Evolutionary conservation across 345 rosid species (phyloP).

Genomic region (Adansonia digitata): DNA sequence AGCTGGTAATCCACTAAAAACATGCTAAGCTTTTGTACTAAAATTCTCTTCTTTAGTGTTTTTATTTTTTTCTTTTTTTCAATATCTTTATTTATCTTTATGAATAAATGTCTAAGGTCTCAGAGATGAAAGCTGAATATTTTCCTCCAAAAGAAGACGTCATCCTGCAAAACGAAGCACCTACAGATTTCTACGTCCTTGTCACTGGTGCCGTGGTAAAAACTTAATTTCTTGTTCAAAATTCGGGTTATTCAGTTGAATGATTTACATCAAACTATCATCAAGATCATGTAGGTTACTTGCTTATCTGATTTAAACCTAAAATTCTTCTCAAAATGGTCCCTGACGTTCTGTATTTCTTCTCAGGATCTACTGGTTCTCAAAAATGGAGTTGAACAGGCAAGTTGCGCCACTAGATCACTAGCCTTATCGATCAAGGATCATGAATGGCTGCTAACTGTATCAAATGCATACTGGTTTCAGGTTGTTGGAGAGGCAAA

Average conservation of each 20-base stretch:
- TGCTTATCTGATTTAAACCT: background rate
- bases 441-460: background rate
- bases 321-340: background rate
- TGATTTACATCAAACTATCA: background rate
- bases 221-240: background rate
- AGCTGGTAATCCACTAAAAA: slow-evolving; percentile 43
- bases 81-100: background rate
- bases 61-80: background rate
- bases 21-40: slow-evolving; percentile 8
- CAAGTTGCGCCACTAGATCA: slow-evolving; percentile 20
- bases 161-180: slow-evolving; percentile 77
- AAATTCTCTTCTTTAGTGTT: background rate
- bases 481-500: slow-evolving; percentile 67
- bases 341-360: slow-evolving; percentile 7
- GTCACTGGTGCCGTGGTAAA: slow-evolving; percentile 71
- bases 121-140: slow-evolving; percentile 83
- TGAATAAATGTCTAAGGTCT: slow-evolving; percentile 40
- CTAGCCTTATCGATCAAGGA: background rate
- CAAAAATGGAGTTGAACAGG: slow-evolving; percentile 49
- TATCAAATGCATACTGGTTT: slow-evolving; percentile 9
- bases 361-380: slow-evolving; percentile 50
- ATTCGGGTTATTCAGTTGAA: background rate
- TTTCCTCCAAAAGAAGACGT: slow-evolving; percentile 90
- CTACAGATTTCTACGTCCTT: slow-evolving; percentile 72
- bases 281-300: background rate